A percentile compares a stretch with the other conserved stretches of the same genome.
Evolutionary conservation across 345 rosid species (phyloP).

Genomic region (Carallia brachiata): DNA sequence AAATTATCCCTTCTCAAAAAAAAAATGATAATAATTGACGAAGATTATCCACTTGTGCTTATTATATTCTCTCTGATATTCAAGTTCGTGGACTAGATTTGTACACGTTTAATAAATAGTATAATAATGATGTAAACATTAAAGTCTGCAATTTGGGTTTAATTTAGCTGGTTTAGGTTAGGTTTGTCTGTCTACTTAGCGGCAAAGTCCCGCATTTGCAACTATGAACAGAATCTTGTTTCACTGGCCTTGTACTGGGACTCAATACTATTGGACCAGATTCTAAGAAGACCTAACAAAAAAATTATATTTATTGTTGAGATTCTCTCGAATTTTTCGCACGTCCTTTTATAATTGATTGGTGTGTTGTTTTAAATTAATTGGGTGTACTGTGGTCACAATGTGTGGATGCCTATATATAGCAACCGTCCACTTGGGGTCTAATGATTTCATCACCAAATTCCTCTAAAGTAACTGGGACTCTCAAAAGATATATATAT

Average conservation of each 20-base stretch:
- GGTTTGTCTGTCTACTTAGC: not conserved
- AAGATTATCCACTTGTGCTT: not conserved
- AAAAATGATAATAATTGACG: too few species aligned
- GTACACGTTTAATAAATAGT: slow-evolving; percentile 2
- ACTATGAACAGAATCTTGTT: not conserved
- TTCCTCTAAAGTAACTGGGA: too few species aligned
- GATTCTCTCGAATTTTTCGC: not conserved
- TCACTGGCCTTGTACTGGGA: not conserved
- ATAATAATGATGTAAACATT: not conserved
- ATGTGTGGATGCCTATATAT: not conserved
- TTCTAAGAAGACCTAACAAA: not conserved
- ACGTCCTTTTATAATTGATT: not conserved
- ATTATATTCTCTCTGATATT: not conserved
- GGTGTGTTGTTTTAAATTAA: not conserved
- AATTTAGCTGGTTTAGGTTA: not conserved
- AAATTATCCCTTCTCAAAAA: too few species aligned
- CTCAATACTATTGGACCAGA: not conserved
- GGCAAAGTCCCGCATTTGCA: not conserved
- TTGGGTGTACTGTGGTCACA: not conserved
- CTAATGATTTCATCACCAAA: too few species aligned
- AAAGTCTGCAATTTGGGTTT: not conserved
- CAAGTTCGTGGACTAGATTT: slow-evolving; percentile 1
- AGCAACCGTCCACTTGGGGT: not conserved
- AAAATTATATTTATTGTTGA: not conserved
- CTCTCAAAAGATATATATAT: too few species aligned